Percentiles rank a stretch among this genome's conserved stretches.
These are phyloP conservation scores for Beauveria asiatica DNA, from an alignment of 2,329 filamentous ascomycete genomes.

Conservation along the genomic window DNA sequence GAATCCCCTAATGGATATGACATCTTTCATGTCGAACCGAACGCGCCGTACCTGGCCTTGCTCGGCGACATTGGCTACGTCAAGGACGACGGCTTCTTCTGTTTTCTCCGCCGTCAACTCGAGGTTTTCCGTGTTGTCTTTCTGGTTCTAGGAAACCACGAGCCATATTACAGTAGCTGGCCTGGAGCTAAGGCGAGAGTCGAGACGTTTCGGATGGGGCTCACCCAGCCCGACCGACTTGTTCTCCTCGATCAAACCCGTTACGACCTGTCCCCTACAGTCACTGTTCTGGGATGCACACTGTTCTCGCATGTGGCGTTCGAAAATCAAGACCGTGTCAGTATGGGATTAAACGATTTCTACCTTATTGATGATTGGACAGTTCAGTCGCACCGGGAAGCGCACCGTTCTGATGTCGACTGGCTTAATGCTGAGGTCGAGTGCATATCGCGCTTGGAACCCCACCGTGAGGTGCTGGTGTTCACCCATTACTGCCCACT, in stretches of 20 bases:
- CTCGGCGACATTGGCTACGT: constrained; percentile 40
- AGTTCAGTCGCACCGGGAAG: constrained; percentile 15
- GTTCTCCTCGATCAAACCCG: background rate
- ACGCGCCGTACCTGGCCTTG: constrained; percentile 36
- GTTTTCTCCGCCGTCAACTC: constrained; percentile 33
- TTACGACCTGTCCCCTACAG: constrained; percentile 15
- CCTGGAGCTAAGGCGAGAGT: background rate
- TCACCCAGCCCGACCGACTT: constrained; percentile 1
- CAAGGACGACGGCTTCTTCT: constrained; percentile 28
- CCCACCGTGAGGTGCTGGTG: constrained; percentile 22
- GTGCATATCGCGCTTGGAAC: constrained; percentile 9
- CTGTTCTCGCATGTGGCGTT: constrained; percentile 30
- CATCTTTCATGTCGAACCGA: constrained; percentile 25
- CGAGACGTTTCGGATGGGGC: background rate
- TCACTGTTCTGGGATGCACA: constrained; percentile 35
- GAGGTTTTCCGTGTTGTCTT: constrained; percentile 32
- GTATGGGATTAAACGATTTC: constrained; percentile 14
- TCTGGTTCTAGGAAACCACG: constrained; percentile 39
- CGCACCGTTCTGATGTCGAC: constrained; percentile 17
- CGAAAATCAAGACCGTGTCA: constrained; percentile 22
- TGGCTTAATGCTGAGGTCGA: constrained; percentile 20
- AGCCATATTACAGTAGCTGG: constrained; percentile 26
- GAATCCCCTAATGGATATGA: constrained; percentile 30
- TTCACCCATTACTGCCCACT: constrained; percentile 32
- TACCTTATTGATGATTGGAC: constrained; percentile 26